Base-by-base conservation (phyloP, 1,139 yeast species). In the Zygotorulaspora mrakii region DNA sequence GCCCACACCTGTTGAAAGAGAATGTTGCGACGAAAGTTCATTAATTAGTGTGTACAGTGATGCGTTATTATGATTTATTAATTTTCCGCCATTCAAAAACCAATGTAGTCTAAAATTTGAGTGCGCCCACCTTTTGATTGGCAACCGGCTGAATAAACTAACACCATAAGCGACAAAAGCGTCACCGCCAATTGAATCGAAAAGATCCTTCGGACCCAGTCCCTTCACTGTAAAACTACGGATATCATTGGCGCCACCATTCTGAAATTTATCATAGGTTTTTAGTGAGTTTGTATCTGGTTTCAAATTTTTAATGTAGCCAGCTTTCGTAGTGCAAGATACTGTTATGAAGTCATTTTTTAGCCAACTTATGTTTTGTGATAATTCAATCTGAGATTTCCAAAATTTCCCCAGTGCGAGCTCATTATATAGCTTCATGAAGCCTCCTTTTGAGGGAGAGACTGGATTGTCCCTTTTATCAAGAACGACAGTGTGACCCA, bases 131-230 rank as follows among this genome's bases (percentile, higher is more conserved):
- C 64, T 59, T 18, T 71, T 61, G 12, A 75, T 68, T 1, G 96
- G 97, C 8, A 91, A 54, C 32, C 74, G 74, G 2, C 83, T 69
- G 40, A 86, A 73, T 13, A 82, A 37, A 36, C 94, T 82, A 0
- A 80, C 49, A 1, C 96, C 96, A 24, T 82, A 79, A 13, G 82
- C 78, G 23, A 78, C 56, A 50, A 79, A 83, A 1, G 79, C 68
- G 55, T 88, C 88, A 3, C 97, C 98, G 3, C 98, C 98, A 13
- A 87, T 60, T 1, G 83, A 53, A 45, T 67, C 66, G 14, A 57
- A 58, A n/a, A 55, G 45, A 32, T 64, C 82, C 54, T 83, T 81
- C 1, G 97, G 96, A 0, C 98, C 98, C 24, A 89, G 61, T 0
- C 96, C 94, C 61, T 86, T 83, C 4, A 48, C 33, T 24, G 60